Evolutionary conservation across 2,329 filamentous ascomycete species (phyloP).

Genomic region (Monosporascus sp.): DNA sequence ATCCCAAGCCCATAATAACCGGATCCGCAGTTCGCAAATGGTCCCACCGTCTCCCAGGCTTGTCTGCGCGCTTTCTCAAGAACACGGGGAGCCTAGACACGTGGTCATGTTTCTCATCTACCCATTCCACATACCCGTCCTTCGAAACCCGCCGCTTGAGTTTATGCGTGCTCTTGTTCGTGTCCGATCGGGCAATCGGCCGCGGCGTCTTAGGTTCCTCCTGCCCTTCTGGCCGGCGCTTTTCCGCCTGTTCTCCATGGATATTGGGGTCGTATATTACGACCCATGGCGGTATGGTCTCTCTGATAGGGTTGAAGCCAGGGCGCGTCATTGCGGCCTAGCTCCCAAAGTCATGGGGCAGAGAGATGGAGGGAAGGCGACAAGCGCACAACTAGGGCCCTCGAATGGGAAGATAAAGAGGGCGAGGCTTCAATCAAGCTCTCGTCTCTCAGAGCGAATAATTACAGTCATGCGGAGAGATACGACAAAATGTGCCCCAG

Average conservation of each 20-base stretch:
- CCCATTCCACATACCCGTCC: slow-evolving; percentile 30
- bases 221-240: background rate
- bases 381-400: background rate
- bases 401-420: background rate
- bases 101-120: slow-evolving; percentile 26
- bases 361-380: background rate
- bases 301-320: slow-evolving; percentile 20
- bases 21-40: slow-evolving; percentile 54
- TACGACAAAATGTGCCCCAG: background rate
- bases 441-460: background rate
- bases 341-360: slow-evolving; percentile 12
- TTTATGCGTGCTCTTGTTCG: slow-evolving; percentile 18
- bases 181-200: slow-evolving; percentile 20
- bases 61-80: slow-evolving; percentile 39
- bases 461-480: background rate
- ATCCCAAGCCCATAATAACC: slow-evolving; percentile 48
- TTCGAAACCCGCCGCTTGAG: slow-evolving; percentile 27
- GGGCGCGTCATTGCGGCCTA: slow-evolving; percentile 17
- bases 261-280: slow-evolving; percentile 24
- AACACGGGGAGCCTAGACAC: slow-evolving; percentile 40
- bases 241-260: slow-evolving; percentile 16
- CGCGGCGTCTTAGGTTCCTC: slow-evolving; percentile 12
- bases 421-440: background rate
- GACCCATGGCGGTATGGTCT: slow-evolving; percentile 26
- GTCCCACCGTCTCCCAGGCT: slow-evolving; percentile 53